Evolutionary conservation across 257 asterid species (phyloP), one percentile per base, ranked within the genome.

Genomic region (Fraxinus pennsylvanica): DNA sequence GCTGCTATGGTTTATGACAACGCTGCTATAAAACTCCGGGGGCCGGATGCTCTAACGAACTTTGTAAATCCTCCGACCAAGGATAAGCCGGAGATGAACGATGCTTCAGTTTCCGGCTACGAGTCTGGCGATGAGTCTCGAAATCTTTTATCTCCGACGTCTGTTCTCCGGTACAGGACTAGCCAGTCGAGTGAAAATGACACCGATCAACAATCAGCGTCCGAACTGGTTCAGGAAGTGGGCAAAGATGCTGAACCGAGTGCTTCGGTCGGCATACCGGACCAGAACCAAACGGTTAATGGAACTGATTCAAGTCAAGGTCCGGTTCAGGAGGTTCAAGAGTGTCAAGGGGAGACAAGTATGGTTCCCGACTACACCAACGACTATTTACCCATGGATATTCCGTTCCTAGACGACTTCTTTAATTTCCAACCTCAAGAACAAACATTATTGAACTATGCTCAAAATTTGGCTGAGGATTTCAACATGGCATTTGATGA

Each of bases 1-100:
- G 96, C 96, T 0, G 96, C 94, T 0, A 88, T 87, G 92, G 96
- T 90, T 2, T 91, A 91, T 29, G 96, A 90, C 38, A 90, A 79
- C 66, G 96, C 96, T 6, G 96, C 96, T 6, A 83, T 88, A 29
- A 86, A 84, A 72, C 73, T 91, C 0, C 91, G 96, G 1, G 96
- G 96, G 0, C 90, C 93, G 0, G 91, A 86, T 2, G 94, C 96
- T 1, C 15, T 86, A 15, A 91, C 94, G 0, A 91, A 91, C 81
- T 84, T 84, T 39, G 47, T 30, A 21, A 72, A 68, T 3, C 89
- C 86, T 0, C 61, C 72, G n/a, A 29, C 50, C 9, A 78, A 77
- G 69, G 80, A 81, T 21, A 74, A 50, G 15, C 50, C 80, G 72
- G 83, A 82, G 4, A 61, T 19, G 22, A 80, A 82, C n/a, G 82